Base-by-base conservation (phyloP, 495 filamentous ascomycete genomes). In the Penicillium manginii region DNA sequence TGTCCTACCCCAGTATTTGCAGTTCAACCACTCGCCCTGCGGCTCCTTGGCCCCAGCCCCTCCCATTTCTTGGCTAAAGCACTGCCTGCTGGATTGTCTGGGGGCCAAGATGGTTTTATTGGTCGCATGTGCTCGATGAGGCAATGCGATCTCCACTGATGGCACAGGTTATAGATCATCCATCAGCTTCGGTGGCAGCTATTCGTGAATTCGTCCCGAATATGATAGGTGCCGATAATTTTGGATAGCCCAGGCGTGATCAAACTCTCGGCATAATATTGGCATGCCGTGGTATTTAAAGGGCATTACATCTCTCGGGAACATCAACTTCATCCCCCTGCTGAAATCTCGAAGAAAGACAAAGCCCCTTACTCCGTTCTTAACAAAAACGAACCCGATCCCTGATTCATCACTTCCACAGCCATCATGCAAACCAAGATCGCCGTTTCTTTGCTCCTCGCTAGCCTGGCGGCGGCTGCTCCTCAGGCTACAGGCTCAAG, bases 401-500 rank as follows among this genome's bases (percentile, higher is more conserved):
- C 40, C 7, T n/a, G 6, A 14, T 12, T n/a, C 29, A 31, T 29
- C 0, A 29, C 1, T 29, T 4, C 26, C 26, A 29, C 26, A 23
- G 31, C 32, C 52, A 66, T 5, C 32, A 66, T 66, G 63, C 53
- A 66, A 11, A 45, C 52, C 56, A 63, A 62, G 61, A 51, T 46
- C 23, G 50, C 62, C 32, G 40, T 55, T n/a, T 12, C 63, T 45
- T 35, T 64, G 33, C 40, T 64, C 55, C 40, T 59, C 32, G 55
- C 57, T 40, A 35, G 58, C 31, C n/a, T 52, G 11, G 58, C 55
- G 15, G 3, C 61, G 52, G 64, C 64, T 4, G 60, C 55, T 18
- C 59, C 64, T n/a, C 42, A 45, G 14, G 37, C 53, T 54, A 55
- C 42, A 22, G 10, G 54, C 39, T 51, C 59, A n/a, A 45, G 33